These are phyloP conservation scores for Porpolomopsis calyptriformis DNA, from an alignment of 768 basidiomycete genomes.

Conservation along the genomic window DNA sequence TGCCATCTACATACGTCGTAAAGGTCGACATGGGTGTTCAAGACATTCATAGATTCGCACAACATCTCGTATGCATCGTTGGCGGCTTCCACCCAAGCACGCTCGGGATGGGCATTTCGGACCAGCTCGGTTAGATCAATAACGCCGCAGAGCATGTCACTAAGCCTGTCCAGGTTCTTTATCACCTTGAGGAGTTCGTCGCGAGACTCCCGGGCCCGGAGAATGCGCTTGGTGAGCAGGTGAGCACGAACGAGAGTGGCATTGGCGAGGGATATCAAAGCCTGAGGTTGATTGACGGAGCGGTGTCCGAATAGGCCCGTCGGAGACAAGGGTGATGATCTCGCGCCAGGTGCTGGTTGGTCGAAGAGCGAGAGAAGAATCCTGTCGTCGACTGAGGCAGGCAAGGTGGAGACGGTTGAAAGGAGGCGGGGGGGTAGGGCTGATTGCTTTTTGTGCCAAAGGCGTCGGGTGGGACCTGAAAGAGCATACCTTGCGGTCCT, in stretches of 20 bases:
- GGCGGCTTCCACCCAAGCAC: conserved; percentile 70
- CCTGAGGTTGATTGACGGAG: conserved; percentile 54
- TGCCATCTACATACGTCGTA: conserved; percentile 59
- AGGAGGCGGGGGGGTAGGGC: conserved; percentile 30
- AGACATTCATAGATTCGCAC: conserved; percentile 94
- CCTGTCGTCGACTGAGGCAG: conserved; percentile 55
- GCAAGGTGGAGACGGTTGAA: conserved; percentile 32
- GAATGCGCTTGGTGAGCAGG: conserved; percentile 74
- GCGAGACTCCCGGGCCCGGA: conserved; percentile 59
- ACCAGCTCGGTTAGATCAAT: conserved; percentile 94
- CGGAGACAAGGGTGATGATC: conserved; percentile 32
- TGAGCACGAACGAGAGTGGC: conserved; percentile 74
- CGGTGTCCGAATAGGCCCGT: conserved; percentile 85
- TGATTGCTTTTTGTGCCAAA: too few relatives aligned
- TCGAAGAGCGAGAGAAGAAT: conserved; percentile 66
- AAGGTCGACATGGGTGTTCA: conserved; percentile 88
- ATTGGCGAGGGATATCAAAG: conserved; percentile 62
- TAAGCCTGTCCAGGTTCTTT: conserved; percentile 93
- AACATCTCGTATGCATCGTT: conserved; percentile 83
- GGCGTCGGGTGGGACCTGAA: too few relatives aligned
- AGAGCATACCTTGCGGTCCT: conserved; percentile 33
- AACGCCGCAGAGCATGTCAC: conserved; percentile 90
- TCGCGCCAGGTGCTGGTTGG: conserved; percentile 35
- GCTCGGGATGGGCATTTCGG: conserved; percentile 87
- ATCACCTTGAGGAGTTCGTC: conserved; percentile 76